Base-by-base conservation (phyloP, 257 asterid species). In the Solanum pennellii region DNA sequence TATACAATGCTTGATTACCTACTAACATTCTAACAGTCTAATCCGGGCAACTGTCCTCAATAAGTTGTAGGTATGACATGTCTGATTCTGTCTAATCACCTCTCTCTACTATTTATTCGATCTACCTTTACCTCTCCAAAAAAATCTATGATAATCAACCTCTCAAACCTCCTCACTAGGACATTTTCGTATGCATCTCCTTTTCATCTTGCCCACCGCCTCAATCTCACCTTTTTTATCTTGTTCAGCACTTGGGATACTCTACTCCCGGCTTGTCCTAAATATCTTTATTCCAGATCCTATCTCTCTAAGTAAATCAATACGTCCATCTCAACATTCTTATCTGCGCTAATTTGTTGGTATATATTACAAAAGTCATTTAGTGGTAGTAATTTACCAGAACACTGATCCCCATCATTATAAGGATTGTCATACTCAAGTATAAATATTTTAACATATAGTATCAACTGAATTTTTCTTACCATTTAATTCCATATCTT, bases 401-500 rank as follows among this genome's bases (percentile, higher is more conserved):
- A 56, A 56, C 12, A 20, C 11, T 56, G 65, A 56, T 7, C 8
- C 25, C 80, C 45, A 20, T 20, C 56, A n/a, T 69, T 8, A 69
- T 29, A 69, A 69, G 47, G 29, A 85, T 45, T 71, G 12, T 41
- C 10, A 8, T 41, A 41, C 44, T 41, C 9, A 8, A 41, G 44
- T 41, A 41, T 1, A 41, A 41, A 41, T 18, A 2, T 1, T 7
- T 39, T 39, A 7, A 39, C 42, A 0, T 11, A 27, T 6, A 13
- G 29, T 47, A 85, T 68, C 23, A 66, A 16, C 68, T 42, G 25
- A 85, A 62, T 62, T 62, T 62, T 29, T 62, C 82, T 8, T 89
- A 96, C 99, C 99, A 25, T 94, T 93, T 82, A 96, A 76, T 74
- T 90, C 85, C 20, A 93, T 76, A 29, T 95, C 96, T 29, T 90